Base-by-base conservation (phyloP, 1,284 basidiomycete genomes). In the Moniliophthora roreri region DNA sequence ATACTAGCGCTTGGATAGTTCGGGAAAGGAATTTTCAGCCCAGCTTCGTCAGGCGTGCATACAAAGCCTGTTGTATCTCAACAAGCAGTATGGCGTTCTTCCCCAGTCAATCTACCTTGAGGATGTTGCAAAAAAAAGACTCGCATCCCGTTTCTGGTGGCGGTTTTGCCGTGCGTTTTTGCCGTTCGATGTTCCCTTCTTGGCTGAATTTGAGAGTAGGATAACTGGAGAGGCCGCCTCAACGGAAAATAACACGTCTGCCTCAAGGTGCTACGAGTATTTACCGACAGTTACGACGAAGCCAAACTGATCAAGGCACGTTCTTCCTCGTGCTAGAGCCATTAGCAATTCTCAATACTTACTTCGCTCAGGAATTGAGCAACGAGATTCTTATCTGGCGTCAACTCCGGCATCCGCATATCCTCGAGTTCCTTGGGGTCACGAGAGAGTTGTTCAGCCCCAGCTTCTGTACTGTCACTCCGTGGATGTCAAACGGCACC, bases 401-500 rank as follows among this genome's bases (percentile, higher is more conserved):
- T 20, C 58, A 54, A 37, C 48, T 62, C 35, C 48, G 48, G 15
- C 60, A 62, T 36, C 52, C 52, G n/a, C 58, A 57, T 20, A 57
- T 61, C 9, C 44, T 58, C n/a, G 55, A 39, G 2, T 55, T 58
- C 24, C 48, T 56, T 11, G 59, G 59, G 10, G 32, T 60, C 20
- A 51, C 50, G 32, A 28, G 36, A 2, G 55, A 55, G 1, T 20
- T 53, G 2, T 52, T 54, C 20, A 5, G 26, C 3, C 53, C 54
- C 2, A 51, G 20, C n/a, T 55, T 54, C 32, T 54, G 44, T 32
- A 41, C 57, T 4, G 40, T 59, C 8, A 60, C 59, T 13, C 60
- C 55, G 18, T 60, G 59, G 57, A 60, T 58, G 54, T 20, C 50
- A 1, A 54, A 57, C 15, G 57, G 59, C 3, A 48, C 53, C 34